Conservation (phyloP, 2,329 filamentous ascomycete species). For the Aotearoamyces nothofagi region DNA sequence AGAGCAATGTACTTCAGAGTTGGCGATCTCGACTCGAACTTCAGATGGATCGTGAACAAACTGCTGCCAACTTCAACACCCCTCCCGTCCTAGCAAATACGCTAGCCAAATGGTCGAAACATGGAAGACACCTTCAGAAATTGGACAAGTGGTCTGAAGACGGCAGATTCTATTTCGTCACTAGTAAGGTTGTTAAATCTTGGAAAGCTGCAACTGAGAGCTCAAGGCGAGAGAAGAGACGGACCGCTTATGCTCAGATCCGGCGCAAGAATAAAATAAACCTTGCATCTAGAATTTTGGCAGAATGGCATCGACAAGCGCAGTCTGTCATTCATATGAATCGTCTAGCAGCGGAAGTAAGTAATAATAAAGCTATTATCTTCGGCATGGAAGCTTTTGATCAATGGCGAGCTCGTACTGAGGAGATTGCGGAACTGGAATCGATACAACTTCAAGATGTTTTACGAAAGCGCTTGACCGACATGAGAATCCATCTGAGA, state of each 20-base stretch:
- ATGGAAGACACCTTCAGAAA: slow-evolving; percentile 9
- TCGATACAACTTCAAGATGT: slow-evolving; percentile 9
- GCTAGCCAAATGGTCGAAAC: slow-evolving; percentile 10
- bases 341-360: slow-evolving; percentile 12
- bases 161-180: slow-evolving; percentile 17
- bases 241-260: slow-evolving; percentile 15
- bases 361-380: slow-evolving; percentile 12
- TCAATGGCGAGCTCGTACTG: slow-evolving; percentile 15
- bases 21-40: slow-evolving; percentile 12
- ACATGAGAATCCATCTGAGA: slow-evolving; percentile 13
- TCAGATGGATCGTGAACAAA: slow-evolving; percentile 9
- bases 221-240: slow-evolving; percentile 16
- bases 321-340: slow-evolving; percentile 14
- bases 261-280: slow-evolving; percentile 16
- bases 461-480: slow-evolving; percentile 11
- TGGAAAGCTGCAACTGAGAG: slow-evolving; percentile 16
- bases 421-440: slow-evolving; percentile 15
- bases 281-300: slow-evolving; percentile 12
- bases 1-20: slow-evolving; percentile 9
- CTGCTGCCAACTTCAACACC: slow-evolving; percentile 9
- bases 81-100: slow-evolving; percentile 9
- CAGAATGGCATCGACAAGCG: slow-evolving; percentile 12
- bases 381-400: slow-evolving; percentile 17
- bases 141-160: slow-evolving; percentile 12
- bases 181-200: slow-evolving; percentile 12